Evolutionary conservation across 1,284 basidiomycete genomes (phyloP), one percentile per base, ranked within the genome.

Genomic region (Trichosporon asahii): DNA sequence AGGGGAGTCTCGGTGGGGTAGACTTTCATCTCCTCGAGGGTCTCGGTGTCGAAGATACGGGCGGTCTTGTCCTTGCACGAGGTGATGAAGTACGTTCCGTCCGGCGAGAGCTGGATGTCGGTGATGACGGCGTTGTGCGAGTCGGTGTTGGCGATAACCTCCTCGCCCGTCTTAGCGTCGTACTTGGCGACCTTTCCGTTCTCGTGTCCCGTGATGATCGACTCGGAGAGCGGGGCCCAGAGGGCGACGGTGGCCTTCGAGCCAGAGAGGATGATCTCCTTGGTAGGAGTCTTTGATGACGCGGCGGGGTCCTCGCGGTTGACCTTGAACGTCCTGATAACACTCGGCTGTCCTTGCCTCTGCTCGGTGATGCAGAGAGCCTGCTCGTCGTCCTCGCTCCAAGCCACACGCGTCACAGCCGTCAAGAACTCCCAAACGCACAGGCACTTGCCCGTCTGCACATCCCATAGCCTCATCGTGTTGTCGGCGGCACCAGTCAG

Each of bases 381-480:
- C 80, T 90, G 88, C 66, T 89, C 88, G 83, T 94, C 93, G 78
- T 94, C 91, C 76, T 93, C 92, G 83, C 90, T 84, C 82, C 82
- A 85, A 14, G 90, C 89, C 31, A 98, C 96, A 64, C 96, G 88
- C 87, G 98, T 98, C 76, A 98, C 93, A 2, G 97, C 96, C 0
- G 96, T 99, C 57, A 93, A 91, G 86, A 98, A 98, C 84, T 98
- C 96, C 97, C 97, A 99, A 3, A 88, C 90, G 82, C 89, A 91
- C 60, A 97, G 86, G 80, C 93, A 95, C 85, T 95, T 93, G 73
- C 96, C 97, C 2, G 91, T 92, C 68, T 89, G 85, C 31, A 98
- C 92, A 68, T 89, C 88, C 96, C 96, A 99, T 27, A 99, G 87
- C 74, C 91, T 90, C 85, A 99, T 89, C 66, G 89, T 88, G 84